Base-by-base conservation (phyloP, 2,329 filamentous ascomycete species). In the Alternaria incomplexa region DNA sequence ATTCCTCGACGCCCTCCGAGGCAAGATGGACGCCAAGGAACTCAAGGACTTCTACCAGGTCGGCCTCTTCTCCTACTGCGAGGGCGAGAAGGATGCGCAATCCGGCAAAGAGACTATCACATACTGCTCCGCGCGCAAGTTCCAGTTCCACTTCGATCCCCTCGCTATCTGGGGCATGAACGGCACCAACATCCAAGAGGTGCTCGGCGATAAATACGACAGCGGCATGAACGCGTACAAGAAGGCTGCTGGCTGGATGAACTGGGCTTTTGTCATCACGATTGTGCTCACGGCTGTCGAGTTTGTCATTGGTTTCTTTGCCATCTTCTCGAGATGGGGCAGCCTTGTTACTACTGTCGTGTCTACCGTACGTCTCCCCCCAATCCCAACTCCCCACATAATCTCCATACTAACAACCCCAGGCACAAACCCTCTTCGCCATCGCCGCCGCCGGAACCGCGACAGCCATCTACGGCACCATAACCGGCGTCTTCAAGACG, bases 1-100 rank as follows among this genome's bases (percentile, higher is more conserved):
- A 5, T 77, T 85, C 25, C 69, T 80, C 68, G 23, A 76, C 15
- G 72, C 84, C 12, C 77, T 85, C 58, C 72, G 80, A 11, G 72
- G 76, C 54, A 75, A 77, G 45, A 73, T 79, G 36, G 70, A 76
- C 6, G 71, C 78, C 46, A 73, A 74, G 56, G 68, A 87, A 58
- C 86, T 97, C 62, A 87, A 86, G 73, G 89, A 95, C 77, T 85
- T 89, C 74, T 98, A 97, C 86, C 87, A 91, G 64, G 85, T 98
- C 76, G 88, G 87, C 76, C 85, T 98, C 40, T 97, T 93, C 91
- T 91, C 91, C 77, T 97, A 93, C 86, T 98, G 96, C 87, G 83
- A 84, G 61, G 88, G 86, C 56, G 81, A 85, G 54, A 85, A 86
- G 68, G 84, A 84, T 72, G 84, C 85, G 66, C 84, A 85, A 67